Evolutionary conservation across 345 rosid species (phyloP).

Genomic region (Populus ilicifolia): DNA sequence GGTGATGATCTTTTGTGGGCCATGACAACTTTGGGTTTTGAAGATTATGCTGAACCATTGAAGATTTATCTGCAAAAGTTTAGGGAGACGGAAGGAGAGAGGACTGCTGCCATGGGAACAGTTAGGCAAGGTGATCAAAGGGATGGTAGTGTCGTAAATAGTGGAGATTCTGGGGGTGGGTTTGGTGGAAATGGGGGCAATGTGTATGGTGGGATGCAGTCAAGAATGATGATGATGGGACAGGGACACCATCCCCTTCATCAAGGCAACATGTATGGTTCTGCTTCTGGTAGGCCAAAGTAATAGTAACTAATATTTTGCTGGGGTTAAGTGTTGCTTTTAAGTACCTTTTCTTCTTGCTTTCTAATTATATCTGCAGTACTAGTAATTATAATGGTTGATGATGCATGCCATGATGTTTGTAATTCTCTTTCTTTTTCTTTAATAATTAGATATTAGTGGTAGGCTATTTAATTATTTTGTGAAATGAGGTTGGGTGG

Average conservation of each 20-base stretch:
- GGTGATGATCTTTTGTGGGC: conserved; percentile 8
- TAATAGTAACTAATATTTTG: not conserved
- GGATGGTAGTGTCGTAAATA: not conserved
- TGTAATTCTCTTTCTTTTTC: not conserved
- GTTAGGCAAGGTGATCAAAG: not conserved
- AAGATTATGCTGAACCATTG: conserved; percentile 13
- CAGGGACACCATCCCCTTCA: not conserved
- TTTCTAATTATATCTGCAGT: not conserved
- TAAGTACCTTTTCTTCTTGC: not conserved
- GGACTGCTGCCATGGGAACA: not conserved
- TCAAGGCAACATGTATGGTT: not conserved
- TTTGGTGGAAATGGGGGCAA: not conserved
- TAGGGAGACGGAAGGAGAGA: conserved; percentile 13
- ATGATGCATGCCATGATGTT: not conserved
- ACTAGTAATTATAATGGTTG: not conserved
- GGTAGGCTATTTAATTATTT: not conserved
- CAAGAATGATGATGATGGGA: not conserved
- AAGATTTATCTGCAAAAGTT: conserved; percentile 9
- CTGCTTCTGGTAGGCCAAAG: not conserved
- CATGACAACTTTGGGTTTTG: conserved; percentile 14
- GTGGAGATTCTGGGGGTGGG: not conserved
- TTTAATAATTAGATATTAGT: not conserved
- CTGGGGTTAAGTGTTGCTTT: not conserved
- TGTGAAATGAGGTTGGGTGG: not conserved
- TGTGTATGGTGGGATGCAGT: not conserved